Conservation (phyloP, 768 basidiomycete species). For the Termitomyces sp. region DNA sequence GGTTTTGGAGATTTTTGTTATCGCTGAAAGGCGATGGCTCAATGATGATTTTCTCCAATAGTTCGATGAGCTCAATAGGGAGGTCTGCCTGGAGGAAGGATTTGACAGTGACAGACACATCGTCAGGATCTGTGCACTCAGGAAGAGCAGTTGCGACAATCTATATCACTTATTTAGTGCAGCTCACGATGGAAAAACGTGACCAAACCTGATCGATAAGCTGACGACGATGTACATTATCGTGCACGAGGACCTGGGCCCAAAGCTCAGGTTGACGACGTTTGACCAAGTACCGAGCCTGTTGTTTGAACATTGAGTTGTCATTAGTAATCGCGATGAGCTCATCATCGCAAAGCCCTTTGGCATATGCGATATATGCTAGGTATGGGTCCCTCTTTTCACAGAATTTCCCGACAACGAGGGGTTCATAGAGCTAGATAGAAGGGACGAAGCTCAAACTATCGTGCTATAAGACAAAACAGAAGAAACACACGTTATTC, state of each 20-base stretch:
- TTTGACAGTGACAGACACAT: slow-evolving; percentile 98
- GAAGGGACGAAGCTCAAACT: slow-evolving; percentile 7
- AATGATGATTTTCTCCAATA: slow-evolving; percentile 97
- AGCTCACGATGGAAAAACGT: not conserved
- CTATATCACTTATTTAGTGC: slow-evolving; percentile 32
- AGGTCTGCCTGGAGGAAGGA: slow-evolving; percentile 97
- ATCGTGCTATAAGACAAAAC: not conserved
- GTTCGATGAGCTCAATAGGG: slow-evolving; percentile 93
- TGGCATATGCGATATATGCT: slow-evolving; percentile 98
- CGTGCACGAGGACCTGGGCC: slow-evolving; percentile 87
- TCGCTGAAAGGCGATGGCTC: slow-evolving; percentile 98
- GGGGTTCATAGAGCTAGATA: slow-evolving; percentile 85
- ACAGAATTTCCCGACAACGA: slow-evolving; percentile 98
- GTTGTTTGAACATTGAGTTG: slow-evolving; percentile 99
- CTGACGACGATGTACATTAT: slow-evolving; percentile 89
- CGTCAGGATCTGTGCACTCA: slow-evolving; percentile 96
- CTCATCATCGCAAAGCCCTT: slow-evolving; percentile 98
- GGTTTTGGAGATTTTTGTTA: slow-evolving; percentile 94
- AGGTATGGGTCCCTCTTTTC: slow-evolving; percentile 97
- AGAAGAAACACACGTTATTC: slow-evolving; percentile 72
- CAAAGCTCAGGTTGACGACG: slow-evolving; percentile 93
- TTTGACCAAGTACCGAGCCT: slow-evolving; percentile 96
- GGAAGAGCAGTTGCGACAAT: slow-evolving; percentile 94
- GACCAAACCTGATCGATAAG: slow-evolving; percentile 82
- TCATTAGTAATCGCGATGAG: slow-evolving; percentile 96